A percentile compares a stretch with the other conserved stretches of the same genome.
phyloP scores from a whole-genome alignment of 2,329 filamentous ascomycete genomes.

The Hawksworthiomyces lignivorus region DNA sequence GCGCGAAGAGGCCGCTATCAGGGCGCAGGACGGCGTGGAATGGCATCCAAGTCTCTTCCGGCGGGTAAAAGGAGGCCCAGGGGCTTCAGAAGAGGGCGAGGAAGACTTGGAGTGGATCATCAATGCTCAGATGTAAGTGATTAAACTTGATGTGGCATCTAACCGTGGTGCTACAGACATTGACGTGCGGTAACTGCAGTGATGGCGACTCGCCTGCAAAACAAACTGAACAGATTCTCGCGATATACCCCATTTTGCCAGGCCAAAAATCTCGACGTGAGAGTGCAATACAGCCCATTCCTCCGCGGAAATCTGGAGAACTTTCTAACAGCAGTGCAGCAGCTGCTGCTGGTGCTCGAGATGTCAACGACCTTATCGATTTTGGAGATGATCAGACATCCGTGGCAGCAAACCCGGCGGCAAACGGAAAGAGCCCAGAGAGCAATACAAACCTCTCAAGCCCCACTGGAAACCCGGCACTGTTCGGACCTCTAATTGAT shows the following conservation, averaged over 20 bases:
- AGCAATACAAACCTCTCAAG: slow-evolving; percentile 38
- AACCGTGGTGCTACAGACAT: too few relatives aligned
- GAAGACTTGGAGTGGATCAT: slow-evolving; percentile 95
- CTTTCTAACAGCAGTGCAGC: slow-evolving; percentile 11
- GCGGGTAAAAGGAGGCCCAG: slow-evolving; percentile 60
- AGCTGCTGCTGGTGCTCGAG: slow-evolving; percentile 13
- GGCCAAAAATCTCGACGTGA: slow-evolving; percentile 57
- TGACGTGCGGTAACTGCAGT: too few relatives aligned
- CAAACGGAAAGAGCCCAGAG: slow-evolving; percentile 12
- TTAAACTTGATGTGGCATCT: too few relatives aligned
- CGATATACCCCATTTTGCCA: slow-evolving; percentile 75
- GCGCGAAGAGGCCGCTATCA: slow-evolving; percentile 74
- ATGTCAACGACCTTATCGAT: slow-evolving; percentile 45
- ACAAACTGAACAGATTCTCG: slow-evolving; percentile 73
- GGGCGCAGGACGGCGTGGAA: slow-evolving; percentile 69
- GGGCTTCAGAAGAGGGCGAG: slow-evolving; percentile 68
- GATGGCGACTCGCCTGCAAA: slow-evolving; percentile 59
- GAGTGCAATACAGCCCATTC: slow-evolving; percentile 48
- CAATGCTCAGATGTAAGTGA: slow-evolving; percentile 66
- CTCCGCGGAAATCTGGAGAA: slow-evolving; percentile 16
- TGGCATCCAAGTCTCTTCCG: slow-evolving; percentile 88
- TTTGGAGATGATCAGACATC: slow-evolving; percentile 39
- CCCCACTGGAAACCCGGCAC: slow-evolving; percentile 37
- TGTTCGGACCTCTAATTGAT: slow-evolving; percentile 45
- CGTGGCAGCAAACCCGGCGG: slow-evolving; percentile 6